Percentiles rank a stretch among this genome's conserved stretches.
Conservation (phyloP, 2,329 filamentous ascomycete genomes). For the Trichoderma polysporum region DNA sequence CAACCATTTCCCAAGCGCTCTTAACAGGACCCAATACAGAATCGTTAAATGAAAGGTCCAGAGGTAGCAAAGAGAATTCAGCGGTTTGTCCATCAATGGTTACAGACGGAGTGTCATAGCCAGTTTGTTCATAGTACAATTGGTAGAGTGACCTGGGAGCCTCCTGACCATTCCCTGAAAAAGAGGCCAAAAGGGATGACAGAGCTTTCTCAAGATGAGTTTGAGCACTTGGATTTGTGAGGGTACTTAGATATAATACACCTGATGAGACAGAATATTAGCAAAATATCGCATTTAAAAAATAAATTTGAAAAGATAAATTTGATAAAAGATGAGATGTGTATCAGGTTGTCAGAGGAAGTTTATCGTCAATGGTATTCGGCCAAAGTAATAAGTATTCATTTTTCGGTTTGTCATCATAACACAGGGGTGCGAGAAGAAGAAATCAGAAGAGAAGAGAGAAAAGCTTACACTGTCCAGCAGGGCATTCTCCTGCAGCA, state of each 20-base stretch:
- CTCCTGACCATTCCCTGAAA: conserved; percentile 30
- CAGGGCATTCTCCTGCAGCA: conserved; percentile 88
- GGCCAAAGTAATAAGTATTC: conserved; percentile 99
- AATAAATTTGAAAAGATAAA: not conserved
- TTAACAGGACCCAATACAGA: conserved; percentile 64
- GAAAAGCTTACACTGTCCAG: conserved; percentile 78
- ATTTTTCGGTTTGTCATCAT: conserved; percentile 75
- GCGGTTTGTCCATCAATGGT: conserved; percentile 46
- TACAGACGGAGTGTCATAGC: conserved; percentile 30
- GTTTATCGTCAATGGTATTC: conserved; percentile 85
- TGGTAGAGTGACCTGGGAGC: conserved; percentile 46
- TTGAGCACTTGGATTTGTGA: conserved; percentile 37
- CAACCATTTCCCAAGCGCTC: conserved; percentile 66
- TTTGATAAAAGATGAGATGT: conserved; percentile 29
- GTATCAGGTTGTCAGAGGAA: conserved; percentile 88
- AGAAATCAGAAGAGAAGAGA: conserved; percentile 18
- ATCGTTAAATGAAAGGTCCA: conserved; percentile 76
- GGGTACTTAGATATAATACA: conserved; percentile 42
- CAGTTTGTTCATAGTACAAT: conserved; percentile 56
- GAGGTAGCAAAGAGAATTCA: conserved; percentile 56
- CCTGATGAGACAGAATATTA: conserved; percentile 33
- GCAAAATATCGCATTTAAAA: not conserved
- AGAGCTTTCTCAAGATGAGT: conserved; percentile 42
- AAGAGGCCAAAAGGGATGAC: conserved; percentile 40
- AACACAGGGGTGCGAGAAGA: conserved; percentile 39